Percentiles rank a stretch among this genome's conserved stretches.
Evolutionary conservation across 345 rosid species (phyloP).

Genomic region (Eucalyptus viminalis): DNA sequence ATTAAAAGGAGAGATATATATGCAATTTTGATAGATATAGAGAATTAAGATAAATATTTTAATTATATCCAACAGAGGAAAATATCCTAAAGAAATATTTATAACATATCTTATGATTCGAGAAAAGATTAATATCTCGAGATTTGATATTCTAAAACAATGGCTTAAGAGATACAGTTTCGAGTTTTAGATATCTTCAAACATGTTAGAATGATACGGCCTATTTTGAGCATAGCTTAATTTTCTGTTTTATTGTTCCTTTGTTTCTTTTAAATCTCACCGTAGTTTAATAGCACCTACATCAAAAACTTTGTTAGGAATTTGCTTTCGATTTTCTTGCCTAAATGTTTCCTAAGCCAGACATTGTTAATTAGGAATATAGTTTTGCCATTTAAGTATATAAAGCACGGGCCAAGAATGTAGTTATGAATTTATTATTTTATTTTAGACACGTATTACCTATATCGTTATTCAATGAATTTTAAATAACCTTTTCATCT

Average conservation of each 20-base stretch:
- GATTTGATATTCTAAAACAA: background rate
- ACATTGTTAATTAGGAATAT: background rate
- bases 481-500: background rate
- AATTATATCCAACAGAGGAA: background rate
- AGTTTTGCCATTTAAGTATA: background rate
- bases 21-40: background rate
- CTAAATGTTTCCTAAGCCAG: background rate
- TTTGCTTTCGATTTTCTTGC: background rate
- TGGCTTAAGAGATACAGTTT: background rate
- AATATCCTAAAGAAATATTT: background rate
- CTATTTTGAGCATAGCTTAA: background rate
- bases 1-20: background rate
- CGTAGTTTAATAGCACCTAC: background rate
- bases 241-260: background rate
- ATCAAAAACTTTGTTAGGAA: background rate
- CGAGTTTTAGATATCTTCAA: background rate
- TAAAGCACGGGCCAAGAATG: background rate
- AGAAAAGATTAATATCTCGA: background rate
- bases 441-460: background rate
- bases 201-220: background rate
- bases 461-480: accelerated
- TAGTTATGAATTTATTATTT: background rate
- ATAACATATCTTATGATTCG: background rate
- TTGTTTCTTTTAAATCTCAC: background rate
- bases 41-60: background rate